Evolutionary conservation across 1,139 yeast genomes (phyloP).

Genomic region (Candida gigantensis): DNA sequence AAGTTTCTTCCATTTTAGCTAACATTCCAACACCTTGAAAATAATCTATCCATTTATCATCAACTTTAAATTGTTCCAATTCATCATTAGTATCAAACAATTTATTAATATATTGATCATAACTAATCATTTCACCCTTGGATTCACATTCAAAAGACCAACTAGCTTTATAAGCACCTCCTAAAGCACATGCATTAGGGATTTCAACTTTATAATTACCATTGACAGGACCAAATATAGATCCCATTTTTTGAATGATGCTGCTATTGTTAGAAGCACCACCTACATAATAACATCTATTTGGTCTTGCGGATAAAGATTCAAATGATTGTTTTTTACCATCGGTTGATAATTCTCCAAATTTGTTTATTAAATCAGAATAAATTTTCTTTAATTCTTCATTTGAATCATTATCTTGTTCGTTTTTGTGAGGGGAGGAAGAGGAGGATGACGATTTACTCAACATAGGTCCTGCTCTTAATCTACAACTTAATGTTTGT

Average conservation of each 20-base stretch:
- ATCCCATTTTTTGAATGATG: constrained; percentile 67
- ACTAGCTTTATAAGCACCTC: constrained; percentile 89
- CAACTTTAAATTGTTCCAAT: constrained; percentile 42
- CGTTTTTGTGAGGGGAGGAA: not conserved
- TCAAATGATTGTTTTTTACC: constrained; percentile 45
- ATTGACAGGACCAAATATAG: constrained; percentile 61
- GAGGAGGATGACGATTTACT: constrained; percentile 19
- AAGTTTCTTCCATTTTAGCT: constrained; percentile 46
- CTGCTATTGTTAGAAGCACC: constrained; percentile 78
- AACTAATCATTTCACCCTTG: constrained; percentile 38
- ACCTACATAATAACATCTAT: constrained; percentile 78
- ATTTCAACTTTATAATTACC: constrained; percentile 76
- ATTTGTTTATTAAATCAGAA: constrained; percentile 26
- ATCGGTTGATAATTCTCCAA: constrained; percentile 51
- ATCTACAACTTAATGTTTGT: constrained; percentile 81
- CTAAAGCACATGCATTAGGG: constrained; percentile 90
- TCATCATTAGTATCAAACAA: constrained; percentile 48
- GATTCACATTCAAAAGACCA: constrained; percentile 57
- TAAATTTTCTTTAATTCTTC: constrained; percentile 22
- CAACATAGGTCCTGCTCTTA: constrained; percentile 75
- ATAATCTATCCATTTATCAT: constrained; percentile 50
- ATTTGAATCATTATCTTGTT: constrained; percentile 1
- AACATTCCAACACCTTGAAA: constrained; percentile 53
- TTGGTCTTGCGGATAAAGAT: constrained; percentile 58
- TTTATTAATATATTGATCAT: constrained; percentile 42